Conservation (phyloP, 257 asterid species). For the Nemophila menziesii region DNA sequence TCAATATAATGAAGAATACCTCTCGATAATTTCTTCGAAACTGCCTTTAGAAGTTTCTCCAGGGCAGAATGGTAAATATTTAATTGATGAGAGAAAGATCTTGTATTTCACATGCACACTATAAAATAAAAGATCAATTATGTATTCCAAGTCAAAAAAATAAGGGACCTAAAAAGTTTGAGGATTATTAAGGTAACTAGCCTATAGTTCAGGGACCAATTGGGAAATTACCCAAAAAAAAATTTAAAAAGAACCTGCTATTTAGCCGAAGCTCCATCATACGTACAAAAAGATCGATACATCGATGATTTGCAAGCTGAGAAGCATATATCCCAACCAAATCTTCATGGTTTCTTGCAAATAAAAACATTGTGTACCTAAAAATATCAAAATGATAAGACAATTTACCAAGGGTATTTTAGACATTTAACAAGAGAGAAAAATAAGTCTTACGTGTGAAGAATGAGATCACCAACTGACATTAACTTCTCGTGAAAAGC, state of each 20-base stretch:
- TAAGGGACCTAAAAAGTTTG: constrained; percentile 1
- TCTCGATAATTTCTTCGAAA: constrained; percentile 86
- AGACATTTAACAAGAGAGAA: constrained; percentile 5
- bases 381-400: not conserved
- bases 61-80: constrained; percentile 70
- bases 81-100: constrained; percentile 80
- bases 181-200: not conserved
- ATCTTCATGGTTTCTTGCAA: constrained; percentile 84
- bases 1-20: constrained; percentile 34
- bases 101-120: constrained; percentile 84
- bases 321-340: constrained; percentile 95
- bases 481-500: constrained; percentile 71
- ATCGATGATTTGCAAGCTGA: constrained; percentile 88
- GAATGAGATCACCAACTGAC: constrained; percentile 87
- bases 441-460: constrained; percentile 74
- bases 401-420: too few relatives aligned
- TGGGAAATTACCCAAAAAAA: not conserved
- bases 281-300: constrained; percentile 90
- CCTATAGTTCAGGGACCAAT: too few relatives aligned
- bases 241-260: constrained; percentile 57
- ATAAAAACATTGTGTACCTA: constrained; percentile 94
- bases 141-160: constrained; percentile 1
- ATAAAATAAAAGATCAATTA: constrained; percentile 19
- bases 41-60: constrained; percentile 69
- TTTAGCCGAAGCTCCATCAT: constrained; percentile 98